Evolutionary conservation across 2,329 filamentous ascomycete genomes (phyloP), one percentile per base, ranked within the genome.

Genomic region (Tolypocladium tropicale): DNA sequence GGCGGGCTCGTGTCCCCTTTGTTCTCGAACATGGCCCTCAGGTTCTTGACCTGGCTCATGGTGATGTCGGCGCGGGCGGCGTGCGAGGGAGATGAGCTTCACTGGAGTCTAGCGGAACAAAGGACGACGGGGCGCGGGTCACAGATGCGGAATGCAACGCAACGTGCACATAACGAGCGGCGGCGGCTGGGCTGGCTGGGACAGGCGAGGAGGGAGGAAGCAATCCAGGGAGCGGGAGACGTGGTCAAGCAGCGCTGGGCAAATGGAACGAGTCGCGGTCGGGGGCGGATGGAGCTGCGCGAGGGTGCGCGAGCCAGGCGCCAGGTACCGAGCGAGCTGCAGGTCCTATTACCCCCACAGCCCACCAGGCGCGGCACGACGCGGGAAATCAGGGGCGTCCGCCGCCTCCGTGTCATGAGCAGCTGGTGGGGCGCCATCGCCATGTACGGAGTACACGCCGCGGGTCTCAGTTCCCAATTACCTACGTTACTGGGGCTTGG

Each of bases 21-120:
- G 68, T 84, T 83, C 77, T 92, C 88, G 70, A 91, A 91, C 80
- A 89, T 90, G 67, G 88, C 88, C 64, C 86, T 80, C 62, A 92
- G 82, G 74, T 88, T 89, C 74, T 79, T 85, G 66, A 89, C 86
- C 66, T 81, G 84, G 67, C 84, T 84, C 81, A 84, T 84, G 66
- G 70, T 75, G 71, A 72, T 71, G 50, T 32, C 41, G 34, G 16
- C 34, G 34, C 33, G 32, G 51, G 23, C 54, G n/a, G n/a, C n/a
- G n/a, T n/a, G n/a, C 54, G 25, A 52, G 33, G 30, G 33, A 28
- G 5, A 28, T 18, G 46, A 18, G 46, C 28, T 32, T 50, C 28
- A 18, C 28, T 50, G 18, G 36, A 50, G 28, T 32, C 28, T 50
- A 12, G 28, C 46, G 12, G 46, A 21, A 21, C 28, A 28, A 30